Evolutionary conservation across 306 rosid genomes (phyloP), one percentile per base, ranked within the genome.

Genomic region (Vicia faba): DNA sequence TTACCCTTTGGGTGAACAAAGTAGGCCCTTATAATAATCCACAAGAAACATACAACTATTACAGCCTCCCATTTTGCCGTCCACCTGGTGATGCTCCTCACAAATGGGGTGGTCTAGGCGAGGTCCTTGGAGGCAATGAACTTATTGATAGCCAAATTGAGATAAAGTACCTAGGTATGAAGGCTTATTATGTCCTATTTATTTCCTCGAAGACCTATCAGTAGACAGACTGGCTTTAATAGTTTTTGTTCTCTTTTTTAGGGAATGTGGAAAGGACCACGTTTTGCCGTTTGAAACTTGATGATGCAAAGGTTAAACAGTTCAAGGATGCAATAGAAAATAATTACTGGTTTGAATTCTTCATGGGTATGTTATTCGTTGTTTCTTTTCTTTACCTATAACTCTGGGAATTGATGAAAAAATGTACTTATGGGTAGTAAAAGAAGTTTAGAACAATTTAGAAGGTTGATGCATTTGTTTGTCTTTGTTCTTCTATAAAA

Each of bases 21-120:
- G 99, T 93, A 44, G 99, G 97, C 29, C 99, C 99, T 2, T 90
- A 93, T 70, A 93, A 93, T 73, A 93, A 93, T 79, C 99, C 99
- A 13, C 99, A 93, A 81, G 97, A 93, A 88, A 93, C 99, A 1
- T 93, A 93, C 84, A 93, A 93, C 61, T 93, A 93, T 75, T 88
- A 83, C 83, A 88, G 88, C 79, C 96, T 93, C 66, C 99, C 99
- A 5, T 93, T 90, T 79, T 93, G 99, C 74, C 89, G 63, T 68
- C 80, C 79, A 20, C 54, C 90, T 71, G 88, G 78, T 55, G 64
- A 78, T 68, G 46, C 90, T 75, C 85, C 78, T 38, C 99, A 93
- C 84, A 93, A 93, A 81, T 93, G 99, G 99, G 99, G 99, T 65
- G 99, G 99, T 76, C 99, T 93, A 55, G 99, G 99, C 65, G 99